Conservation (phyloP, 805 yeast species). For the Barnettozyma siamensis region DNA sequence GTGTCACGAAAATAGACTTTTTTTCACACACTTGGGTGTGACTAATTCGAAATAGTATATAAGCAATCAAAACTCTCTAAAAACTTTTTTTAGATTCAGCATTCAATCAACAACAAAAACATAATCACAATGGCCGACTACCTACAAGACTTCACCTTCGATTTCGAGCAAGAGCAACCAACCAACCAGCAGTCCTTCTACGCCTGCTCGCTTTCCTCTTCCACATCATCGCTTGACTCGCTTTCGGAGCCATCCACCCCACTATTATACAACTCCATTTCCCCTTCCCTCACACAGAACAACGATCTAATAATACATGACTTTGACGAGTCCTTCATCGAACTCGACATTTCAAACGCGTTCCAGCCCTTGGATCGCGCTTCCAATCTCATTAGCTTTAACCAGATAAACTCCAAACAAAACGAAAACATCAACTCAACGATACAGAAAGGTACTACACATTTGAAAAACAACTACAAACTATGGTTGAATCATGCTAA, state of each 20-base stretch:
- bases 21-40: slow-evolving; percentile 1
- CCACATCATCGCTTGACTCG: slow-evolving; percentile 15
- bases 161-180: slow-evolving; percentile 9
- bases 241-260: slow-evolving; percentile 21
- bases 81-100: too few species aligned
- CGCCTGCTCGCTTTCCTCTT: slow-evolving; percentile 17
- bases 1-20: slow-evolving; percentile 6
- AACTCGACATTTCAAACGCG: slow-evolving; percentile 15
- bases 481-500: slow-evolving; percentile 16
- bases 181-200: slow-evolving; percentile 11
- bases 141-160: slow-evolving; percentile 12
- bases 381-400: slow-evolving; percentile 6
- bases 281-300: slow-evolving; percentile 16
- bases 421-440: slow-evolving; percentile 15
- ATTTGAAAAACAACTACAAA: slow-evolving; percentile 25
- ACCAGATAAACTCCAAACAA: background rate
- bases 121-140: slow-evolving; percentile 10
- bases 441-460: slow-evolving; percentile 19
- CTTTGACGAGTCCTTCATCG: slow-evolving; percentile 21
- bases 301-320: slow-evolving; percentile 10
- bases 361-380: slow-evolving; percentile 3
- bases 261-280: slow-evolving; percentile 22
- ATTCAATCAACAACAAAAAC: background rate
- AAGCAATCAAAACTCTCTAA: background rate
- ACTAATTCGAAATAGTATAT: slow-evolving; percentile 2